Evolutionary conservation across 192 early-diverging fungal genomes (phyloP), one percentile per base, ranked within the genome.

Genomic region (Mortierella antarctica): DNA sequence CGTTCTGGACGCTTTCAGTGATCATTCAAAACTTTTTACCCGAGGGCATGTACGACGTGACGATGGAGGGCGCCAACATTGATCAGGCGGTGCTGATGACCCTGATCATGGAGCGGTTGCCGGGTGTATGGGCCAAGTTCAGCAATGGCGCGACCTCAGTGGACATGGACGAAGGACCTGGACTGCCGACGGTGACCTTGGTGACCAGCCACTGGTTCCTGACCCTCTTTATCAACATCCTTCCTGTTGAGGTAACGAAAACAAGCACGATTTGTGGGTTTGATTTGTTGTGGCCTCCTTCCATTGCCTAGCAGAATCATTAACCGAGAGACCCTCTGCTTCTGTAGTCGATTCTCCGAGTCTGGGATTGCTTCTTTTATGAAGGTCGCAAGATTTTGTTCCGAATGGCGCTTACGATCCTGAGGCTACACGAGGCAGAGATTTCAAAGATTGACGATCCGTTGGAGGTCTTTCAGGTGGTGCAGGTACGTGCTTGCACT

Each of bases 121-220:
- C 87, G 5, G 58, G 74, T 0, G 66, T 90, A 10, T 88, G 87
- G 89, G 50, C 70, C 18, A 88, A 84, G 52, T 79, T 79, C 53
- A 78, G 80, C 20, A 62, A 54, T 8, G 86, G 86, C 45, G 80
- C 65, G 13, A 82, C 77, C 10, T 86, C 83, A 62, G 88, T 87
- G 18, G 65, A 80, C 31, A 87, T 87, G 46, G 83, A 83, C 69
- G 82, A 83, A 4, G 85, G 88, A 13, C 65, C 81, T 6, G 83
- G 84, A 10, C 76, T 91, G 85, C 90, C 94, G 6, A 88, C 88
- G 12, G 86, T 95, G 57, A 90, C 86, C 18, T 83, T 95, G 65
- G 91, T 93, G 13, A 95, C 93, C 2, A 94, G 91, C 46, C 93
- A 89, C 57, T 96, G 95, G 95, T 93, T 95, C 70, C 78, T 93